Evolutionary conservation across 2,329 filamentous ascomycete genomes (phyloP).

Genomic region (Scedosporium apiospermum): DNA sequence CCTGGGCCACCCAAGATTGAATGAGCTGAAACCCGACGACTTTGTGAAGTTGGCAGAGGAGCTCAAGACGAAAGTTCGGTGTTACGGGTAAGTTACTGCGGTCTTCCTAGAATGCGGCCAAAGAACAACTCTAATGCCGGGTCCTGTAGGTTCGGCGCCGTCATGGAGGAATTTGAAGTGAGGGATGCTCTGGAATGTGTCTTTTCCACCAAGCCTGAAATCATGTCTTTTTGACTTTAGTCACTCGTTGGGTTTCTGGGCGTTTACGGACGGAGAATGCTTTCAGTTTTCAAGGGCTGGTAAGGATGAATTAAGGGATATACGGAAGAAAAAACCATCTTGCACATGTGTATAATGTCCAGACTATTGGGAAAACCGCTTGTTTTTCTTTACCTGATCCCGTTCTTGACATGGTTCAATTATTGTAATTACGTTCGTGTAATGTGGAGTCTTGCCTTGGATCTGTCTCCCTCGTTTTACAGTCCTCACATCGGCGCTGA

Average conservation of each 20-base stretch:
- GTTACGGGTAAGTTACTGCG: conserved; percentile 70
- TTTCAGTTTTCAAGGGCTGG: too few relatives aligned
- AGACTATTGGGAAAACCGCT: too few relatives aligned
- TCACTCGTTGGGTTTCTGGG: background rate
- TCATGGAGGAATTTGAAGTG: conserved; percentile 60
- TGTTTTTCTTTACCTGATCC: too few relatives aligned
- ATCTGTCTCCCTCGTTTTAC: too few relatives aligned
- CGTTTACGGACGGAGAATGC: background rate
- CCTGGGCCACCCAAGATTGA: conserved; percentile 59
- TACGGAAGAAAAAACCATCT: too few relatives aligned
- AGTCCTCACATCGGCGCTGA: too few relatives aligned
- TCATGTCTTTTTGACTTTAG: background rate
- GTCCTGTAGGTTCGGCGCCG: conserved; percentile 45
- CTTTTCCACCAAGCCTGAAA: conserved; percentile 30
- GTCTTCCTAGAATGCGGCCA: background rate
- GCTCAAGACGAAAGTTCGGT: conserved; percentile 71
- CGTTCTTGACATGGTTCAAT: too few relatives aligned
- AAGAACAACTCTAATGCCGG: background rate
- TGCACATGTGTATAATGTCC: too few relatives aligned
- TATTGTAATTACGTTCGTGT: too few relatives aligned
- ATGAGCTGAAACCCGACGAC: conserved; percentile 56
- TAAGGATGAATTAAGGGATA: too few relatives aligned
- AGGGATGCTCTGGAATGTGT: conserved; percentile 68
- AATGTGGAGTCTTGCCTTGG: too few relatives aligned
- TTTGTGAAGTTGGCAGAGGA: conserved; percentile 64